These are phyloP conservation scores for Chlamydomonas sp. DNA, from an alignment of 139 green algal species.

Conservation along the genomic window DNA sequence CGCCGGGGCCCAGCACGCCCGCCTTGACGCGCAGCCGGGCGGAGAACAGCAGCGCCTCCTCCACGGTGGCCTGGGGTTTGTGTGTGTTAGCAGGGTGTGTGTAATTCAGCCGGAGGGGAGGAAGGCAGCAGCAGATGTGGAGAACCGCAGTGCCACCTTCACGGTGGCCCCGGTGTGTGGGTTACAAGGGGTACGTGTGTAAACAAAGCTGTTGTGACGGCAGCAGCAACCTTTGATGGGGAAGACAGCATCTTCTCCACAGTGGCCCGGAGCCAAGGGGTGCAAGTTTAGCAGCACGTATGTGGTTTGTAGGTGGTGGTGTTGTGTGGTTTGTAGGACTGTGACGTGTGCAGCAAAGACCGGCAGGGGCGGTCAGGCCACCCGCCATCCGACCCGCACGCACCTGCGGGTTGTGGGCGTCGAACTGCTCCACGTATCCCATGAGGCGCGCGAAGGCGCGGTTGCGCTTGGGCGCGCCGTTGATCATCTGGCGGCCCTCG, in stretches of 20 bases:
- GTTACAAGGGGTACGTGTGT: too few species aligned
- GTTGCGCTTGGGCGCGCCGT: slow-evolving; percentile 71
- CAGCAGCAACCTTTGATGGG: too few species aligned
- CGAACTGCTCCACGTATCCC: slow-evolving; percentile 62
- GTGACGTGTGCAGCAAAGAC: neutral
- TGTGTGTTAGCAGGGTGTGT: slow-evolving; percentile 28
- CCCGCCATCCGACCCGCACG: slow-evolving; percentile 67
- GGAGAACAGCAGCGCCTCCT: neutral
- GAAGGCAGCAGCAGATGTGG: neutral
- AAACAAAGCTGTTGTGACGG: too few species aligned
- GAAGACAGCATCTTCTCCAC: neutral
- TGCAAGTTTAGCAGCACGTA: neutral
- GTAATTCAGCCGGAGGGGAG: slow-evolving; percentile 55
- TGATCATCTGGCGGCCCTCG: slow-evolving; percentile 36
- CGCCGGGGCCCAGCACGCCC: neutral
- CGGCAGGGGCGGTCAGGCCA: slow-evolving; percentile 59
- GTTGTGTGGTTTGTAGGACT: neutral
- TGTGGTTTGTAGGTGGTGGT: neutral
- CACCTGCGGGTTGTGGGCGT: slow-evolving; percentile 26
- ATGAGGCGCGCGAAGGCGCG: slow-evolving; percentile 65
- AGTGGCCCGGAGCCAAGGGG: neutral
- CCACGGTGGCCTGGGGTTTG: slow-evolving; percentile 4
- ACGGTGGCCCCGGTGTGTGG: too few species aligned
- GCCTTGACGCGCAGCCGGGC: neutral
- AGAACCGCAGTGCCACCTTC: neutral